A percentile compares a stretch with the other conserved stretches of the same genome.
Conservation (phyloP, 2,329 filamentous ascomycete genomes). For the Colletotrichum neosansevieriae region DNA sequence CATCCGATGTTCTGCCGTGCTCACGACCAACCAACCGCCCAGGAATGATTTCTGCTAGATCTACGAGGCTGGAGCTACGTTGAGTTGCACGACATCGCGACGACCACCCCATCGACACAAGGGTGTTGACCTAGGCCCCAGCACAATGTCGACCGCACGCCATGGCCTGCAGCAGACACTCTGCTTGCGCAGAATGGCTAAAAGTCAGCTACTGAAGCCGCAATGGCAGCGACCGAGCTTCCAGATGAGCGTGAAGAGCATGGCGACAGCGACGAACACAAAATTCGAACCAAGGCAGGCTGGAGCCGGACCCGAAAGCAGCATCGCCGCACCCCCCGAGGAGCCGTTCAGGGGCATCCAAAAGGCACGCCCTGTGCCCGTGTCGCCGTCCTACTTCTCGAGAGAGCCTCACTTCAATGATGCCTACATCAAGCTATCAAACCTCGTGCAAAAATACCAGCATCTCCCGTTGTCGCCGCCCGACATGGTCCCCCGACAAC, state of each 20-base stretch:
- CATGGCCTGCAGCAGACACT: conserved; percentile 52
- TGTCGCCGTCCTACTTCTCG: conserved; percentile 95
- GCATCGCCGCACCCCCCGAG: conserved; percentile 25
- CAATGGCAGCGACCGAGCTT: conserved; percentile 43
- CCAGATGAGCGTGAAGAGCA: conserved; percentile 45
- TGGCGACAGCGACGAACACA: conserved; percentile 44
- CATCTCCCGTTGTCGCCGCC: conserved; percentile 77
- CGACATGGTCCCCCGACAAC: conserved; percentile 76
- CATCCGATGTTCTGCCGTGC: conserved; percentile 25
- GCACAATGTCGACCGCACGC: conserved; percentile 51
- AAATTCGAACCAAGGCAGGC: not conserved
- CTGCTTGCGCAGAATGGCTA: conserved; percentile 49
- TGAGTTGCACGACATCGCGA: conserved; percentile 20
- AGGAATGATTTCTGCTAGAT: conserved; percentile 38
- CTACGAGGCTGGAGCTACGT: not conserved
- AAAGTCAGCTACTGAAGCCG: conserved; percentile 47
- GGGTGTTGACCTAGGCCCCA: conserved; percentile 26
- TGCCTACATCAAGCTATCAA: conserved; percentile 79
- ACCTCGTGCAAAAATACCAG: conserved; percentile 77
- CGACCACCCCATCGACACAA: conserved; percentile 29
- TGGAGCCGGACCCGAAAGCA: conserved; percentile 5
- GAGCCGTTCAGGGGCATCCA: conserved; percentile 49
- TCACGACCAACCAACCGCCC: conserved; percentile 18
- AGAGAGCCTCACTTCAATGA: conserved; percentile 89
- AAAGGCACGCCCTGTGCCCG: conserved; percentile 81